Evolutionary conservation across 805 yeast genomes (phyloP).

Genomic region (Hanseniaspora pseudoguilliermondii): DNA sequence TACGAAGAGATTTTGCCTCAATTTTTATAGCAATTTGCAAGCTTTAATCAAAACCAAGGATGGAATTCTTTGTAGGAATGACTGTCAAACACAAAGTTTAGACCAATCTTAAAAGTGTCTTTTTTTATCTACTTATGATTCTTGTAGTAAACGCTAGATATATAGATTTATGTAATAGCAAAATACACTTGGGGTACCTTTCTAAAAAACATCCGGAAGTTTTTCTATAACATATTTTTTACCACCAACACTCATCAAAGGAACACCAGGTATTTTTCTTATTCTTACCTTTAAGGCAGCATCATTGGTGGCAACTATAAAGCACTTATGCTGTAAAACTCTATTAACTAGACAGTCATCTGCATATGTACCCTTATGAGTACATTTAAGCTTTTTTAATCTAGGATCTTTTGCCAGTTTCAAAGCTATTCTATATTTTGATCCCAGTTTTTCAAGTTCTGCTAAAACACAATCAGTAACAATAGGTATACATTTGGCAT

Average conservation of each 20-base stretch:
- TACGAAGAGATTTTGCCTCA: no score
- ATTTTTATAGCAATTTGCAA: no score
- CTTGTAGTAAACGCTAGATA: no score
- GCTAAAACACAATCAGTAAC: constrained; percentile 98
- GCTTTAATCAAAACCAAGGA: no score
- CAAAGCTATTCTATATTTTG: constrained; percentile 84
- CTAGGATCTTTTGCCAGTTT: constrained; percentile 89
- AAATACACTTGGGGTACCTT: background rate
- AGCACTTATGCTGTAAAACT: constrained; percentile 92
- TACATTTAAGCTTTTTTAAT: constrained; percentile 70
- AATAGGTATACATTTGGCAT: constrained; percentile 90
- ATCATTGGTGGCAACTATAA: constrained; percentile 94
- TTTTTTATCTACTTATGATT: no score
- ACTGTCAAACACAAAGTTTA: no score
- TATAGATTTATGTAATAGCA: background rate
- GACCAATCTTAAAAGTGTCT: no score
- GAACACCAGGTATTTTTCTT: constrained; percentile 94
- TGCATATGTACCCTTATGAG: constrained; percentile 94
- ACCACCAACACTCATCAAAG: constrained; percentile 90
- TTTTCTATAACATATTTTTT: constrained; percentile 87
- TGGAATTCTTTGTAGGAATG: no score
- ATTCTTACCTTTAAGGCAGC: constrained; percentile 89
- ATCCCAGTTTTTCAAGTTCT: constrained; percentile 90
- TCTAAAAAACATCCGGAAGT: constrained; percentile 78
- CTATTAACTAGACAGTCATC: constrained; percentile 93